Percentiles rank a stretch among this genome's conserved stretches.
phyloP scores from a whole-genome alignment of 352 stramenopile species.

The Phytophthora multivora region DNA sequence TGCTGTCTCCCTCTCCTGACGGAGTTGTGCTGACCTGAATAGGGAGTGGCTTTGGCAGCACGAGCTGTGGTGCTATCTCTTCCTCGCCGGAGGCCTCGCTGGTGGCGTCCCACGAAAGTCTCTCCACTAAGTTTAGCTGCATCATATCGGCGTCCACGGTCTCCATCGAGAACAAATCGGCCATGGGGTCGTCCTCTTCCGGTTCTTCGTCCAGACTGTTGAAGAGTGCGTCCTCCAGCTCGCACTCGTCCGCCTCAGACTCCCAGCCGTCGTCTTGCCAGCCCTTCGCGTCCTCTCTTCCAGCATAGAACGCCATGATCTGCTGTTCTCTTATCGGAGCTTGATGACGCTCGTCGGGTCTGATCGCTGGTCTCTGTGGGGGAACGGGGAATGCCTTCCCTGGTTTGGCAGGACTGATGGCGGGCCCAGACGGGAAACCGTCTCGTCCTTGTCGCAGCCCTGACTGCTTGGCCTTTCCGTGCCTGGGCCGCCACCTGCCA shows the following conservation, averaged over 20 bases:
- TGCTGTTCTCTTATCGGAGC: constrained; percentile 10
- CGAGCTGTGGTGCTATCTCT: not conserved
- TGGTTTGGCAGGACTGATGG: constrained; percentile 15
- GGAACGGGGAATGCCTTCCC: constrained; percentile 25
- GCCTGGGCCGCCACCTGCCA: constrained; percentile 2
- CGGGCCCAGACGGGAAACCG: constrained; percentile 20
- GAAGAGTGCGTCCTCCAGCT: constrained; percentile 31
- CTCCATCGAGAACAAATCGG: constrained; percentile 13
- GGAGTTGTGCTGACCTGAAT: constrained; percentile 9
- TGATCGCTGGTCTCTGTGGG: constrained; percentile 8
- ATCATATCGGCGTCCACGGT: constrained; percentile 4
- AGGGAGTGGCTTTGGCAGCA: constrained; percentile 9
- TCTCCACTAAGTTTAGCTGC: constrained; percentile 21
- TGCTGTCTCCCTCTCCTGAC: not conserved
- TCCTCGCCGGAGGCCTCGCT: constrained; percentile 23
- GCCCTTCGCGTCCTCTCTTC: constrained; percentile 16
- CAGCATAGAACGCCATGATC: constrained; percentile 33
- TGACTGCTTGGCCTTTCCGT: constrained; percentile 31
- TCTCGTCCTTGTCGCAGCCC: constrained; percentile 22
- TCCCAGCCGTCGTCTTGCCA: constrained; percentile 21
- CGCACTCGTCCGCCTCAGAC: constrained; percentile 9
- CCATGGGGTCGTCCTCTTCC: constrained; percentile 15
- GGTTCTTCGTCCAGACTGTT: constrained; percentile 17
- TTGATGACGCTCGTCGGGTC: not conserved
- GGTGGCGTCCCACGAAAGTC: constrained; percentile 32